Evolutionary conservation across 495 filamentous ascomycete genomes (phyloP).

Genomic region (Parathielavia appendiculata): DNA sequence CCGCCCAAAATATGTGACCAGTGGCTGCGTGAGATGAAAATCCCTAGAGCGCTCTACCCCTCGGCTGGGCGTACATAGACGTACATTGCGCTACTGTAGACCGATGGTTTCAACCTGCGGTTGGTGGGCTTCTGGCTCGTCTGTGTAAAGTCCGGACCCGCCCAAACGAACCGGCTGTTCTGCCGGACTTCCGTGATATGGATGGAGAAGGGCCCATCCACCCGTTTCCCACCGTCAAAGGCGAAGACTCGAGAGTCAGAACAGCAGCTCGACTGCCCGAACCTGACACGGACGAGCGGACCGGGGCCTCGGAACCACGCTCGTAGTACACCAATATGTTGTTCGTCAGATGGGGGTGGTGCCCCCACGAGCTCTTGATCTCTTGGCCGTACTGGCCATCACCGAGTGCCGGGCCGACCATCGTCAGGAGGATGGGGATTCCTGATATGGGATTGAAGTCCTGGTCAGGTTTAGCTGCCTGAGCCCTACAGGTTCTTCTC

Average conservation of each 20-base stretch:
- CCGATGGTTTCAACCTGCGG: neutral
- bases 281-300: neutral
- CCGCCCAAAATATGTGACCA: neutral
- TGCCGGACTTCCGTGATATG: conserved; percentile 4
- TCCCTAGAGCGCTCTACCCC: too few species aligned
- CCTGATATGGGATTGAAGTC: conserved; percentile 5
- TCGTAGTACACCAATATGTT: neutral
- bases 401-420: neutral
- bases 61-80: neutral
- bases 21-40: too few species aligned
- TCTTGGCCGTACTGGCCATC: neutral
- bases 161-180: neutral
- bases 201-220: neutral
- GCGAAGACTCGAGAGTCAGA: conserved; percentile 1
- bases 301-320: neutral
- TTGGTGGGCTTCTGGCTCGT: neutral
- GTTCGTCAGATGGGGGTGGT: neutral
- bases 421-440: neutral
- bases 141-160: too few species aligned
- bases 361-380: neutral
- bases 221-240: neutral
- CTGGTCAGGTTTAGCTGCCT: conserved; percentile 8
- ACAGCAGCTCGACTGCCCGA: neutral
- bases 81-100: neutral
- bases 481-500: neutral